phyloP scores from a whole-genome alignment of 2,329 filamentous ascomycete genomes.

The Cytospora chrysosperma region DNA sequence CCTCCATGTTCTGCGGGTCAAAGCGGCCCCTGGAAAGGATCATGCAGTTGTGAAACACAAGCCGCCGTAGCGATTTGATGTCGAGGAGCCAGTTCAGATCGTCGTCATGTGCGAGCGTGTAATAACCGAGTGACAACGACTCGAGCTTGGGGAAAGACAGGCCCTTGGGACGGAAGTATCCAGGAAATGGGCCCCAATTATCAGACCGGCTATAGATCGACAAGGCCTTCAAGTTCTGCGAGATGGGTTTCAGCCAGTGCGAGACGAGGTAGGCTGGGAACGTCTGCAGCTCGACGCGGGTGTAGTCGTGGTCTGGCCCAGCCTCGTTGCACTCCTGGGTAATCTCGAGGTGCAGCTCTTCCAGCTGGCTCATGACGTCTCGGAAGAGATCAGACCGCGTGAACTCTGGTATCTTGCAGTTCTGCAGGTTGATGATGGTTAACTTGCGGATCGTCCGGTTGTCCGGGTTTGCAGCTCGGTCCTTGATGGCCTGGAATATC shows the following conservation, averaged over 20 bases:
- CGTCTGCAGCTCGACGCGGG: slow-evolving; percentile 8
- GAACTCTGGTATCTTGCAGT: slow-evolving; percentile 5
- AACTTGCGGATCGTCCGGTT: slow-evolving; percentile 9
- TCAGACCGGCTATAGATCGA: slow-evolving; percentile 4
- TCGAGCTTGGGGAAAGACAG: slow-evolving; percentile 16
- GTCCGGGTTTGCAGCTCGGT: background rate
- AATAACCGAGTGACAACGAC: background rate
- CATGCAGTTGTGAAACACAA: slow-evolving; percentile 12
- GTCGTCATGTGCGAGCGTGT: slow-evolving; percentile 11
- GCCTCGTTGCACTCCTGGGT: background rate
- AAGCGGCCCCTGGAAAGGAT: background rate
- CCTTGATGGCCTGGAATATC: slow-evolving; percentile 10
- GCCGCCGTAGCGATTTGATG: slow-evolving; percentile 6
- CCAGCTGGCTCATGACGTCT: slow-evolving; percentile 6
- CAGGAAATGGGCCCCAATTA: slow-evolving; percentile 17
- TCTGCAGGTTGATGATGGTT: slow-evolving; percentile 9
- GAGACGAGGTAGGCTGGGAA: slow-evolving; percentile 9
- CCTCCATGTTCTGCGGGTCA: background rate
- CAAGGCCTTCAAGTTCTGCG: slow-evolving; percentile 11
- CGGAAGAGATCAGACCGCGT: slow-evolving; percentile 13
- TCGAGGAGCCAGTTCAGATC: slow-evolving; percentile 15
- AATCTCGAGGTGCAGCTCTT: slow-evolving; percentile 11
- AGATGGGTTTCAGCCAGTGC: slow-evolving; percentile 13
- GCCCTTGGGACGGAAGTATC: slow-evolving; percentile 6
- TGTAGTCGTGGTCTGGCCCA: slow-evolving; percentile 8